phyloP scores from a whole-genome alignment of 495 filamentous ascomycete genomes.

The Annulohypoxylon stygium region DNA sequence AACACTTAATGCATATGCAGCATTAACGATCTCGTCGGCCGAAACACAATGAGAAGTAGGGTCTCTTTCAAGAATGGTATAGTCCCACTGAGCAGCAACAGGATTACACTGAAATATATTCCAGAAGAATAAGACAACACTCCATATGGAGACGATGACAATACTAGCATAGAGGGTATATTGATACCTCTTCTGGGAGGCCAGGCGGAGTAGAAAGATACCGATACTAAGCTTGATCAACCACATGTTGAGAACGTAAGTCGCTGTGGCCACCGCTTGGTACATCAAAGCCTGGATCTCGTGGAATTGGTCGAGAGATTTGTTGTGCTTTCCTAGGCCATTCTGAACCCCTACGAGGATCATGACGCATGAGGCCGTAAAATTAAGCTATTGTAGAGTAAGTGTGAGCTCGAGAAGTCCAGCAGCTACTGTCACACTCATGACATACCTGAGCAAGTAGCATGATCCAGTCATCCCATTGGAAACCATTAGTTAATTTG shows the following conservation, averaged over 20 bases:
- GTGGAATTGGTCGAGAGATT: slow-evolving; percentile 47
- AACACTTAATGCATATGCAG: slow-evolving; percentile 57
- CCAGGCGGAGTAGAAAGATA: slow-evolving; percentile 58
- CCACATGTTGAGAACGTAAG: slow-evolving; percentile 59
- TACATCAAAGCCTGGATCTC: slow-evolving; percentile 55
- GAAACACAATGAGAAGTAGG: slow-evolving; percentile 49
- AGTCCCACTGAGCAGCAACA: slow-evolving; percentile 57
- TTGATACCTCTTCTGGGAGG: slow-evolving; percentile 51
- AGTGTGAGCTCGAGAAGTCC: slow-evolving; percentile 19
- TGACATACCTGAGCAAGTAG: slow-evolving; percentile 53
- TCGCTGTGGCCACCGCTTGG: slow-evolving; percentile 56
- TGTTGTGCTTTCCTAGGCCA: slow-evolving; percentile 57
- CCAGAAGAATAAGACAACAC: slow-evolving; percentile 55
- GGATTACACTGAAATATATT: slow-evolving; percentile 58
- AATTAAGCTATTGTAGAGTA: slow-evolving; percentile 47
- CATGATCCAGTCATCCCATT: slow-evolving; percentile 60
- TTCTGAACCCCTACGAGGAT: slow-evolving; percentile 49
- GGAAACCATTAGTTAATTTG: slow-evolving; percentile 55
- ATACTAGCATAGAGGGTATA: slow-evolving; percentile 54
- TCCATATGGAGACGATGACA: slow-evolving; percentile 55
- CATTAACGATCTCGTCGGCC: slow-evolving; percentile 52
- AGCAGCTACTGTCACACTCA: neutral
- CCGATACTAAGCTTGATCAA: slow-evolving; percentile 61
- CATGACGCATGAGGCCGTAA: slow-evolving; percentile 53
- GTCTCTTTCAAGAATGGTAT: slow-evolving; percentile 49